phyloP scores from a whole-genome alignment of 1,139 yeast genomes.

The Arxiozyma slooffiae region DNA sequence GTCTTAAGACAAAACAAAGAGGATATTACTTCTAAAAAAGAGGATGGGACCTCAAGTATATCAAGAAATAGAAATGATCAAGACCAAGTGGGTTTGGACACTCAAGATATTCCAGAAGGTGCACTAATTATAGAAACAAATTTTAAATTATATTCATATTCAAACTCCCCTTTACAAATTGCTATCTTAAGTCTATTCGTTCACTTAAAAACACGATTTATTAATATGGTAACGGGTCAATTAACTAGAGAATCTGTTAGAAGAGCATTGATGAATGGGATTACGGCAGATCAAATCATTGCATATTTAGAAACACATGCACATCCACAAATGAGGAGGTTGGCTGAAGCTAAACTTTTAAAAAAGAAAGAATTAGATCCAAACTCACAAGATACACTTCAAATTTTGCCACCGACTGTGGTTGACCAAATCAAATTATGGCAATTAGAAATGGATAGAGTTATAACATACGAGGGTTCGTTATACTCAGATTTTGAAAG shows the following conservation, averaged over 20 bases:
- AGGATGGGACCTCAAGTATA: constrained; percentile 18
- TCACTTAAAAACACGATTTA: constrained; percentile 70
- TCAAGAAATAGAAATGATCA: constrained; percentile 26
- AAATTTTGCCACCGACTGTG: constrained; percentile 84
- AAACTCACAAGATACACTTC: constrained; percentile 47
- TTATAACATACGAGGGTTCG: constrained; percentile 79
- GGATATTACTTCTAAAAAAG: constrained; percentile 13
- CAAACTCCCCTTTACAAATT: constrained; percentile 89
- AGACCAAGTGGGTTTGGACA: constrained; percentile 18
- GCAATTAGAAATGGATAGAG: constrained; percentile 93
- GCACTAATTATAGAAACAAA: constrained; percentile 86
- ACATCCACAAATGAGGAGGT: constrained; percentile 77
- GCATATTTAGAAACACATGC: constrained; percentile 86
- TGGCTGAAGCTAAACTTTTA: constrained; percentile 58
- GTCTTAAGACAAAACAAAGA: constrained; percentile 37
- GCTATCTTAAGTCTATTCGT: constrained; percentile 86
- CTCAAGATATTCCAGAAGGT: constrained; percentile 36
- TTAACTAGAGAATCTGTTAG: constrained; percentile 87
- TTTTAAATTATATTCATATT: constrained; percentile 85
- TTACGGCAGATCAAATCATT: constrained; percentile 89
- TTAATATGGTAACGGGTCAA: constrained; percentile 89
- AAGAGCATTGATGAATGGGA: constrained; percentile 75
- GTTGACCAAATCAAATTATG: constrained; percentile 90
- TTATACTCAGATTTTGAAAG: constrained; percentile 76
- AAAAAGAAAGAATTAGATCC: constrained; percentile 57